Percentiles rank a stretch among this genome's conserved stretches.
These are phyloP conservation scores for Salix viminalis DNA, from an alignment of 345 rosid species.

Conservation along the genomic window DNA sequence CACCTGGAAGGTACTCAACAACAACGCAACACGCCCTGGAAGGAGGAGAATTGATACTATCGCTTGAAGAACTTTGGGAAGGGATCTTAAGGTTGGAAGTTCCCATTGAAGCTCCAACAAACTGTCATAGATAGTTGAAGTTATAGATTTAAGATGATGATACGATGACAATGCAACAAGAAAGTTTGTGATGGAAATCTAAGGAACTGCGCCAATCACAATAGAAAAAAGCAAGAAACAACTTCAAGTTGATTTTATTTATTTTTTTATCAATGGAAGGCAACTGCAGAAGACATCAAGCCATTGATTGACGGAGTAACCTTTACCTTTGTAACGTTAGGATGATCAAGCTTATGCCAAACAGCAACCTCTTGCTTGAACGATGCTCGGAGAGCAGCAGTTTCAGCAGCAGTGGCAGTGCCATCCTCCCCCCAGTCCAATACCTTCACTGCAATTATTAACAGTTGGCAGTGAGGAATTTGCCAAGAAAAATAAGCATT, in stretches of 20 bases:
- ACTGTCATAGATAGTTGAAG: conserved; percentile 13
- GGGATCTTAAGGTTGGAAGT: conserved; percentile 33
- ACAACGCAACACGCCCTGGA: conserved; percentile 33
- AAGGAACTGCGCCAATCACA: background rate
- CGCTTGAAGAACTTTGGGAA: conserved; percentile 9
- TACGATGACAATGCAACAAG: background rate
- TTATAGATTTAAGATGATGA: background rate
- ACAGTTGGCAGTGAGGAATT: background rate
- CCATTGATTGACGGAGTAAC: background rate
- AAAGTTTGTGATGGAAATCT: background rate
- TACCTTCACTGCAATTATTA: conserved; percentile 23
- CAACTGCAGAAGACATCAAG: background rate
- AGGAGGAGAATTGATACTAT: conserved; percentile 16
- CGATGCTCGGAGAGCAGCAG: conserved; percentile 30
- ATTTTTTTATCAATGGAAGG: background rate
- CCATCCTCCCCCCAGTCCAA: conserved; percentile 38
- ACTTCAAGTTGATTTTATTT: background rate
- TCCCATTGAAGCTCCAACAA: conserved; percentile 38
- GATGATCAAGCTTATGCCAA: conserved; percentile 32
- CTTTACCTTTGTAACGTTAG: conserved; percentile 29
- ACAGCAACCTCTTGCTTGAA: conserved; percentile 37
- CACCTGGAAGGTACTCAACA: conserved; percentile 34
- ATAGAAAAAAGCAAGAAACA: background rate
- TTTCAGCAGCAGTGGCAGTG: conserved; percentile 31
- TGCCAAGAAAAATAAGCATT: background rate